Evolutionary conservation across 768 basidiomycete genomes (phyloP).

Genomic region (Chiua virens): DNA sequence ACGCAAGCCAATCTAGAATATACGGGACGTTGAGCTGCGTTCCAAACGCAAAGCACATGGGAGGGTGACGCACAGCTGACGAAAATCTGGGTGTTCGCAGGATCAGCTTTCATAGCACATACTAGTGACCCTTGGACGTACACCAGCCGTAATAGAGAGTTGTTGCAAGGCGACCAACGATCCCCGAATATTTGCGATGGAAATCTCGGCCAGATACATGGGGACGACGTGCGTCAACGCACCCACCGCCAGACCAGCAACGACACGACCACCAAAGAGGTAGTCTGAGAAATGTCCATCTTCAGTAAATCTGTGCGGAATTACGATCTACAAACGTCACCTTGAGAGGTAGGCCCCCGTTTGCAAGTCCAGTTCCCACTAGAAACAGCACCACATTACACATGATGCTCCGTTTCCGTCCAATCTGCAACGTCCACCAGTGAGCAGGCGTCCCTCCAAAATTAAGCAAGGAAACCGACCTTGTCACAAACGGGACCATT

Average conservation of each 20-base stretch:
- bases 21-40: neutral
- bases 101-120: neutral
- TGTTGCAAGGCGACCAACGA: constrained; percentile 38
- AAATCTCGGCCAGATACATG: constrained; percentile 41
- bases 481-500: constrained; percentile 35
- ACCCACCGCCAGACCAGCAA: constrained; percentile 18
- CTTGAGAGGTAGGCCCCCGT: constrained; percentile 28
- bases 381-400: constrained; percentile 29
- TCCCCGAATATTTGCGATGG: constrained; percentile 38
- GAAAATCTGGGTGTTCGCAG: constrained; percentile 20
- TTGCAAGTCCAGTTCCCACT: constrained; percentile 30
- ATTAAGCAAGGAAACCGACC: constrained; percentile 4
- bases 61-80: constrained; percentile 28
- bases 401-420: constrained; percentile 29
- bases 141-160: constrained; percentile 36
- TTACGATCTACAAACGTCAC: neutral
- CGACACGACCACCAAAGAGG: constrained; percentile 31
- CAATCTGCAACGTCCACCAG: constrained; percentile 16
- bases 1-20: constrained; percentile 31
- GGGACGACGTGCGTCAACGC: constrained; percentile 25
- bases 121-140: constrained; percentile 12
- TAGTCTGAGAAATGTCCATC: constrained; percentile 11
- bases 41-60: too few species aligned
- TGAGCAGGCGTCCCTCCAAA: neutral
- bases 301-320: neutral